These are phyloP conservation scores for Pseudopithomyces chartarum DNA, from an alignment of 2,329 filamentous ascomycete species.

Conservation along the genomic window DNA sequence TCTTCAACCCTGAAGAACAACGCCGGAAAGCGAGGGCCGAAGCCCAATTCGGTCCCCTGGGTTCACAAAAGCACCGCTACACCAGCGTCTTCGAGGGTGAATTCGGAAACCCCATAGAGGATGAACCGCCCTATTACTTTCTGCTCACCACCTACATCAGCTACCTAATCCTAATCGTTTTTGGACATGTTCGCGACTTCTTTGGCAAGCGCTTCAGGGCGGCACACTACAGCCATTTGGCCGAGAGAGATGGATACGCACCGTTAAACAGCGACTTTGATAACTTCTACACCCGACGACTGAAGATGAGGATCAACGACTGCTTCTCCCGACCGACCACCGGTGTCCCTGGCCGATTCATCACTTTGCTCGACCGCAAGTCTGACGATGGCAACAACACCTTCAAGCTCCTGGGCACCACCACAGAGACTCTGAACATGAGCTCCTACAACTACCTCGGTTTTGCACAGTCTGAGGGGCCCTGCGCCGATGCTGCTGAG, in stretches of 20 bases:
- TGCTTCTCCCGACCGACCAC: slow-evolving; percentile 93
- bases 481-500: slow-evolving; percentile 92
- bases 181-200: slow-evolving; percentile 94
- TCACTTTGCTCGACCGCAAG: slow-evolving; percentile 88
- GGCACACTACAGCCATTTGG: slow-evolving; percentile 83
- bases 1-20: slow-evolving; percentile 86
- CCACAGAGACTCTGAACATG: slow-evolving; percentile 95
- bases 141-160: slow-evolving; percentile 98
- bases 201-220: slow-evolving; percentile 95
- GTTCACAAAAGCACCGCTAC: slow-evolving; percentile 81
- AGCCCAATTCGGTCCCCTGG: slow-evolving; percentile 88
- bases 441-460: slow-evolving; percentile 99
- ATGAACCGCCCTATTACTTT: slow-evolving; percentile 96
- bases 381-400: slow-evolving; percentile 90
- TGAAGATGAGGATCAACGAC: slow-evolving; percentile 95
- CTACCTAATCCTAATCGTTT: slow-evolving; percentile 93
- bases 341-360: slow-evolving; percentile 90
- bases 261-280: slow-evolving; percentile 98
- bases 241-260: slow-evolving; percentile 85
- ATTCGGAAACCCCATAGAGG: slow-evolving; percentile 83
- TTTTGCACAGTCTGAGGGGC: slow-evolving; percentile 95
- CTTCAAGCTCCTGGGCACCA: slow-evolving; percentile 87
- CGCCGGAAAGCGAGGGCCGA: slow-evolving; percentile 77
- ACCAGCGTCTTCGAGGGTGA: slow-evolving; percentile 85
- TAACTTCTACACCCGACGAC: slow-evolving; percentile 91